Conservation (phyloP, 352 stramenopile genomes). For the Pythium folliculosum region DNA sequence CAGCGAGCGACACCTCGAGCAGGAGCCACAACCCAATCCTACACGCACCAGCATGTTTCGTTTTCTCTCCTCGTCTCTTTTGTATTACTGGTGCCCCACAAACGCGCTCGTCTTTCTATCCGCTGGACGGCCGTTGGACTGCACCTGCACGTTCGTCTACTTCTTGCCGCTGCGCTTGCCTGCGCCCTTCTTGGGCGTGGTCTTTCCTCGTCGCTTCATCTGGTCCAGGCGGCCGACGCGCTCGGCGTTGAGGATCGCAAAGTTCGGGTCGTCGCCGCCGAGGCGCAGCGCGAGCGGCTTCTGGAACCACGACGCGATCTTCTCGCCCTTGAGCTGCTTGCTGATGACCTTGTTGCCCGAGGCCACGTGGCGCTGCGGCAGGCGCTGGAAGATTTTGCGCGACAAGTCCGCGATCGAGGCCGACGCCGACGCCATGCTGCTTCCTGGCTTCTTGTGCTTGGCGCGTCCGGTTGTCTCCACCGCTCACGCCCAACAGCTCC, state of each 20-base stretch:
- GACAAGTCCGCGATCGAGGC: constrained; percentile 76
- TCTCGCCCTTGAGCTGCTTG: constrained; percentile 88
- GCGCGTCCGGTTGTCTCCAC: constrained; percentile 2
- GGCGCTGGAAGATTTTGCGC: constrained; percentile 88
- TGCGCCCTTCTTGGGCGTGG: constrained; percentile 85
- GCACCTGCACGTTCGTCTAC: constrained; percentile 30
- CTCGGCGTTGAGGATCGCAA: constrained; percentile 80
- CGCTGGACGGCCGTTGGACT: background rate
- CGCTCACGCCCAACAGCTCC: constrained; percentile 3
- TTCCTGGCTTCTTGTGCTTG: background rate
- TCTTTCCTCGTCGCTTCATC: constrained; percentile 88
- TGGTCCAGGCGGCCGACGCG: constrained; percentile 77
- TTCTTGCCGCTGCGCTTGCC: constrained; percentile 85
- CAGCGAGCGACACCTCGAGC: no score
- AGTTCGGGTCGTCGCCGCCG: constrained; percentile 83
- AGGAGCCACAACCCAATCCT: no score
- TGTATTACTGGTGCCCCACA: background rate
- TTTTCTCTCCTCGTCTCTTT: no score
- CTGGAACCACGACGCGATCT: constrained; percentile 86
- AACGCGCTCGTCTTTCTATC: background rate
- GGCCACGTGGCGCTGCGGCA: constrained; percentile 77
- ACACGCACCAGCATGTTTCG: no score
- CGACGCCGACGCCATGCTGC: constrained; percentile 33
- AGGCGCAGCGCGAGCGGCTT: constrained; percentile 78
- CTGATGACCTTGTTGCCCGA: constrained; percentile 90